Conservation (phyloP, 768 basidiomycete species). For the Serendipita sp. region DNA sequence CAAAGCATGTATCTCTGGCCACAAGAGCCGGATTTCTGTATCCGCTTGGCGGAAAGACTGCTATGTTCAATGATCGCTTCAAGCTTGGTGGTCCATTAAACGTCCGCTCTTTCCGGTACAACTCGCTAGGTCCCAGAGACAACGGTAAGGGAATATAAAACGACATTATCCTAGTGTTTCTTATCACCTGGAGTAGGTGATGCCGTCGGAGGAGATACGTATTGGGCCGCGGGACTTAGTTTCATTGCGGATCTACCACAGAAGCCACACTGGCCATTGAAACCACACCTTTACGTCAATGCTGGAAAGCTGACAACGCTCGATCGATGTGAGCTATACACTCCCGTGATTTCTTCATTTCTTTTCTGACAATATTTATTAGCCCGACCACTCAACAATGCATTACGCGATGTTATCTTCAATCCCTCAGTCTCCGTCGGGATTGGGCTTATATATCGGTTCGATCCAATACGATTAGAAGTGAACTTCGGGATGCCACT, state of each 20-base stretch:
- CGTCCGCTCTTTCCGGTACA: conserved; percentile 59
- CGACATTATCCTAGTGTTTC: not conserved
- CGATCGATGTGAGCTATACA: conserved; percentile 26
- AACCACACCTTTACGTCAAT: conserved; percentile 67
- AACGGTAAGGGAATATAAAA: conserved; percentile 33
- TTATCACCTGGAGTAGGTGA: conserved; percentile 36
- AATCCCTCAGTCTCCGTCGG: conserved; percentile 66
- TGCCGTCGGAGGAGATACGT: conserved; percentile 68
- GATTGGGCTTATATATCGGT: conserved; percentile 66
- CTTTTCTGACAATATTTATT: conserved; percentile 15
- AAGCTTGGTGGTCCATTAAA: conserved; percentile 86
- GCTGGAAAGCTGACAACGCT: conserved; percentile 56
- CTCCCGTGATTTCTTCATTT: conserved; percentile 10
- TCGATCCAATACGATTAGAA: conserved; percentile 75
- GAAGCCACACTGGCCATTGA: conserved; percentile 73
- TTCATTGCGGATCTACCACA: conserved; percentile 57
- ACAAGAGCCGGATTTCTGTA: conserved; percentile 57
- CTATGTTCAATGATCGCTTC: conserved; percentile 70
- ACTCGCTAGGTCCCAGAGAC: conserved; percentile 65
- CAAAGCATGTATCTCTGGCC: conserved; percentile 58
- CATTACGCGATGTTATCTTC: conserved; percentile 26
- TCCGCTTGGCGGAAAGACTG: conserved; percentile 32
- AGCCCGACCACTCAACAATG: conserved; percentile 23
- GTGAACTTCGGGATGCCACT: conserved; percentile 79
- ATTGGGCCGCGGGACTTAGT: conserved; percentile 64